phyloP scores from a whole-genome alignment of 306 rosid species.

The Glycine tomentella region DNA sequence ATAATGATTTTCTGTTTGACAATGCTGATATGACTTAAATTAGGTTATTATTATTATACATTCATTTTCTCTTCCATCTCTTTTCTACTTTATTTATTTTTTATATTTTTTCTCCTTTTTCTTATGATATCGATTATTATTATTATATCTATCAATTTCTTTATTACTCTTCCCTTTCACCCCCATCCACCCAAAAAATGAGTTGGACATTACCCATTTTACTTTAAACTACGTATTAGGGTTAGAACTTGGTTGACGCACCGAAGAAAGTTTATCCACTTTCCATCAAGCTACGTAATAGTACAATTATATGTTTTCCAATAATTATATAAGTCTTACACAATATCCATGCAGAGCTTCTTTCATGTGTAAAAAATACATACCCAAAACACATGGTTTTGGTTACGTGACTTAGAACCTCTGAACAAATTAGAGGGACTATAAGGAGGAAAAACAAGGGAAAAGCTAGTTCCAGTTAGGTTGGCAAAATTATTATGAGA shows the following conservation, averaged over 20 bases:
- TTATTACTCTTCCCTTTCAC: background rate
- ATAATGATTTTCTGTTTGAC: too few species aligned
- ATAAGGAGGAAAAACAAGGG: too few species aligned
- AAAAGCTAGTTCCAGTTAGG: constrained; percentile 13
- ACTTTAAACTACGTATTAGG: background rate
- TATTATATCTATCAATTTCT: too few species aligned
- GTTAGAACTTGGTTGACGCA: background rate
- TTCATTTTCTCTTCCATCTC: too few species aligned
- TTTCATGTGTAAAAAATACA: background rate
- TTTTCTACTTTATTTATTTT: too few species aligned
- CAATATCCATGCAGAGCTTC: background rate
- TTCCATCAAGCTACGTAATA: background rate
- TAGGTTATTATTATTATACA: too few species aligned
- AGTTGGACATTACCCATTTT: background rate
- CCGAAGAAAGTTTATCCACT: background rate
- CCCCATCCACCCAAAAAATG: background rate
- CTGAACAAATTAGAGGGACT: constrained; percentile 8
- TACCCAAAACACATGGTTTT: background rate
- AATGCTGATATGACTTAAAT: background rate
- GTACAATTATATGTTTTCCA: background rate
- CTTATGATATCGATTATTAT: too few species aligned
- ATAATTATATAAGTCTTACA: background rate
- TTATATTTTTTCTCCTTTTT: too few species aligned
- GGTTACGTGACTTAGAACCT: constrained; percentile 3
- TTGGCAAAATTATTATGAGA: background rate